phyloP scores from a whole-genome alignment of 768 basidiomycete genomes.

The Mycena galopus region DNA sequence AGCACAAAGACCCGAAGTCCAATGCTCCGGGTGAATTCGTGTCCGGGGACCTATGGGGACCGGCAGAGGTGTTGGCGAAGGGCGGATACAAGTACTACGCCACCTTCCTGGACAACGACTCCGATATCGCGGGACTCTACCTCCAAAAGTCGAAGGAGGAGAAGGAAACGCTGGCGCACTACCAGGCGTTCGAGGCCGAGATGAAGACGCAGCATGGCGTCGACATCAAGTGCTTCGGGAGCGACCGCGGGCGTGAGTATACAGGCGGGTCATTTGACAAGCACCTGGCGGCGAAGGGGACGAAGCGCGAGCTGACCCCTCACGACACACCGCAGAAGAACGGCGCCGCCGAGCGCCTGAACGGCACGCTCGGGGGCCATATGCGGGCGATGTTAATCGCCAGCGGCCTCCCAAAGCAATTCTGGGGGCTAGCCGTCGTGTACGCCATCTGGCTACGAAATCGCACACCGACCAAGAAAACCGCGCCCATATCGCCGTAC shows the following conservation, averaged over 20 bases:
- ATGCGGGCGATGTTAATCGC: too few species aligned
- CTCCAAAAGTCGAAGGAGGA: conserved; percentile 23
- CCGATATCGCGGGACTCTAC: conserved; percentile 22
- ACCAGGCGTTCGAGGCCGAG: conserved; percentile 34
- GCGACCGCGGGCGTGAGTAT: conserved; percentile 51
- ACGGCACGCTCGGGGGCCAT: too few species aligned
- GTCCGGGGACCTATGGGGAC: conserved; percentile 41
- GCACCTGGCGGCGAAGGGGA: too few species aligned
- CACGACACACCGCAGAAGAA: too few species aligned
- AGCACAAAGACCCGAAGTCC: conserved; percentile 6
- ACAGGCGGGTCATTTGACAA: too few species aligned
- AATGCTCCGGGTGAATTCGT: conserved; percentile 13
- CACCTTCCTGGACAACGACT: conserved; percentile 41
- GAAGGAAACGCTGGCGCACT: neutral
- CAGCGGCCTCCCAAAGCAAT: too few species aligned
- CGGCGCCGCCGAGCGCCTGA: too few species aligned
- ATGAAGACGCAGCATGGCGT: conserved; percentile 40
- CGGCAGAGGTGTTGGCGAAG: conserved; percentile 1
- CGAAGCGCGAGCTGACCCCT: too few species aligned
- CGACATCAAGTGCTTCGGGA: conserved; percentile 40
- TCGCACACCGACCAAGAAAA: too few species aligned
- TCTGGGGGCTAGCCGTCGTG: too few species aligned
- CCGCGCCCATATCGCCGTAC: too few species aligned
- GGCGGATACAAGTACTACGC: conserved; percentile 36
- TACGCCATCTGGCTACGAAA: too few species aligned